A percentile compares a stretch with the other conserved stretches of the same genome.
These are phyloP conservation scores for Pleurotus salmoneostramineus DNA, from an alignment of 768 basidiomycete species.

Conservation along the genomic window DNA sequence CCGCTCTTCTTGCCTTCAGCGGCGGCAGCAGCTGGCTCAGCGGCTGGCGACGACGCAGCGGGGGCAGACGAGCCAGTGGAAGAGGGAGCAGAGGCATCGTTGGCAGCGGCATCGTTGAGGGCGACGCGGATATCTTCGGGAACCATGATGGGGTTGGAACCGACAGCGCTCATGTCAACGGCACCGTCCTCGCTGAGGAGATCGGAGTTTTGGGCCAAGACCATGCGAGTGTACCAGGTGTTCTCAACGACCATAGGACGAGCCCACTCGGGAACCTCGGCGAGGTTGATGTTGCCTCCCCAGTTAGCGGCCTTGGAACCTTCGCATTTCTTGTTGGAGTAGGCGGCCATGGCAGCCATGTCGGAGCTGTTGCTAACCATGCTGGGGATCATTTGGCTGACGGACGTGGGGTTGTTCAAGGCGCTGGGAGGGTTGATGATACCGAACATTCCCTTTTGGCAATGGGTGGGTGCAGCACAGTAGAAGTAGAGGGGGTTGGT, in stretches of 20 bases:
- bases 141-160: constrained; percentile 48
- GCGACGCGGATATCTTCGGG: constrained; percentile 54
- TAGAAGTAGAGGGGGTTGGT: constrained; percentile 74
- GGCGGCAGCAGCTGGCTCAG: constrained; percentile 17
- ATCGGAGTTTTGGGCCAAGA: constrained; percentile 47
- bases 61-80: constrained; percentile 11
- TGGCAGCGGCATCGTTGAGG: constrained; percentile 31
- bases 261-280: constrained; percentile 50
- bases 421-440: constrained; percentile 66
- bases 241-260: constrained; percentile 50
- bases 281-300: constrained; percentile 63
- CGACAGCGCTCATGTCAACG: constrained; percentile 41
- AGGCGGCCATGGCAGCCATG: constrained; percentile 51
- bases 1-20: constrained; percentile 29
- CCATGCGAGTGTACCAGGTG: constrained; percentile 45
- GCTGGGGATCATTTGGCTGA: constrained; percentile 48
- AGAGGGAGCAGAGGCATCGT: constrained; percentile 16
- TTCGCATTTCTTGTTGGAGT: constrained; percentile 44
- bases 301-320: constrained; percentile 51
- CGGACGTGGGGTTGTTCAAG: constrained; percentile 38
- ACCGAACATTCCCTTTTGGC: constrained; percentile 84
- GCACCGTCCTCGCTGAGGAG: constrained; percentile 44
- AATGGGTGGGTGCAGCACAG: constrained; percentile 69
- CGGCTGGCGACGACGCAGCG: constrained; percentile 15
- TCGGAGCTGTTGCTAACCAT: constrained; percentile 47